Evolutionary conservation across 345 rosid genomes (phyloP), one percentile per base, ranked within the genome.

Genomic region (Brassica nigra): DNA sequence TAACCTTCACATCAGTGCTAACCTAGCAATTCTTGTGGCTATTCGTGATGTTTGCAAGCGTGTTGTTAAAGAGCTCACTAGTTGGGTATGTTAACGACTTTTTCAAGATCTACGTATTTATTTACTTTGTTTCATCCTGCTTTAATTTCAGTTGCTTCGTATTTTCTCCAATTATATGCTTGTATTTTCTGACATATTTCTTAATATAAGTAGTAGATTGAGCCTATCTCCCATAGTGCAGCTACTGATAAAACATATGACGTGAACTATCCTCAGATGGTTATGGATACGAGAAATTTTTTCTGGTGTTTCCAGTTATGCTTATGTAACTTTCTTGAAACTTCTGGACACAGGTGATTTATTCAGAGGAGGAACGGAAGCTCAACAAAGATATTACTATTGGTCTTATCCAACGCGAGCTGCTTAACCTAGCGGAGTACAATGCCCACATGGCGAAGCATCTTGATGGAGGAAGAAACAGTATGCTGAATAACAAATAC

Each of bases 1-100:
- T 84, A 88, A 63, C 66, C 90, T 88, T 76, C 97, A 87, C 76
- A 88, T 90, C 68, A 87, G 82, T 84, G 87, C 94, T 58, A 89
- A 91, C 85, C 91, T 95, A 62, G 95, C 91, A 62, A 90, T 95
- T 79, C 87, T 95, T 73, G 92, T 88, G 67, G 94, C 95, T 62
- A 86, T 95, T 81, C 94, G 97, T 78, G 99, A 93, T 86, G 93
- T 95, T 66, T 91, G 95, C 90, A 93, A 91, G 90, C 93, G 88
- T 71, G 96, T 92, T 16, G 93, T 91, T 39, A 95, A 91, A 83
- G 95, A 93, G 88, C 98, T 95, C 76, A 95, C 99, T 39, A 90
- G 97, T 75, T 93, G 98, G 99, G 99, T 95, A 95, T 80, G 95
- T 28, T 71, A 61, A 18, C 54, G 49, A 63, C 57, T 3, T 75